A percentile compares a stretch with the other conserved stretches of the same genome.
These are phyloP conservation scores for Jackrogersella minutella DNA, from an alignment of 495 filamentous ascomycete species.

Conservation along the genomic window DNA sequence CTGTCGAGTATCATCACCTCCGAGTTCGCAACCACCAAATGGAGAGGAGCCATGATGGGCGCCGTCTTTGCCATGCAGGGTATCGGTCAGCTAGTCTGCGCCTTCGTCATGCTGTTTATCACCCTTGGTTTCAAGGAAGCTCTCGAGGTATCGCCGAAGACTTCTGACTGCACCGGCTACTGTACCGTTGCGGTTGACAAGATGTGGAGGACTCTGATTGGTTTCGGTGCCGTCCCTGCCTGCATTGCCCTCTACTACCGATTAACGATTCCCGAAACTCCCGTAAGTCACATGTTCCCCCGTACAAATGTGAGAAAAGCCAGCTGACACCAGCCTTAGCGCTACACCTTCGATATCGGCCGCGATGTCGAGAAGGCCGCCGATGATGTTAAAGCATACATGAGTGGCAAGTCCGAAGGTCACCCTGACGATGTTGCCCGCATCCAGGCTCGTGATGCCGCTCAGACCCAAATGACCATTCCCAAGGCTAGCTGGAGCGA, in stretches of 20 bases:
- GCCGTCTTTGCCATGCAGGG: conserved; percentile 87
- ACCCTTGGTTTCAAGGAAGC: conserved; percentile 77
- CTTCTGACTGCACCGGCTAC: conserved; percentile 65
- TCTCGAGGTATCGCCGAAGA: conserved; percentile 58
- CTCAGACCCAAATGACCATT: conserved; percentile 56
- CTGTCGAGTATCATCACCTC: conserved; percentile 85
- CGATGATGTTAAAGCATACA: conserved; percentile 71
- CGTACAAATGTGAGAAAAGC: background rate
- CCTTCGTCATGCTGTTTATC: conserved; percentile 74
- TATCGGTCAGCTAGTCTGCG: conserved; percentile 76
- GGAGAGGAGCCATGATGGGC: conserved; percentile 62
- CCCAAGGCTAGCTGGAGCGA: conserved; percentile 72
- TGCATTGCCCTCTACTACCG: conserved; percentile 81
- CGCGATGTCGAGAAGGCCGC: conserved; percentile 77
- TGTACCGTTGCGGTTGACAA: conserved; percentile 79
- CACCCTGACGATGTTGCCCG: conserved; percentile 68
- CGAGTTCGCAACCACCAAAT: conserved; percentile 59
- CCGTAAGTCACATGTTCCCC: conserved; percentile 67
- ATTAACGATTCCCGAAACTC: conserved; percentile 82
- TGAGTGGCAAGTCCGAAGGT: conserved; percentile 64
- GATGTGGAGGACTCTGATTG: conserved; percentile 84
- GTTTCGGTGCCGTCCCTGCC: conserved; percentile 80
- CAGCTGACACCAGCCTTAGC: conserved; percentile 59
- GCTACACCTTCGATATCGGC: conserved; percentile 84
- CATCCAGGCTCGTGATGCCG: conserved; percentile 55